A percentile compares a stretch with the other conserved stretches of the same genome.
Conservation (phyloP, 2,329 filamentous ascomycete species). For the Botryotinia narcissicola region DNA sequence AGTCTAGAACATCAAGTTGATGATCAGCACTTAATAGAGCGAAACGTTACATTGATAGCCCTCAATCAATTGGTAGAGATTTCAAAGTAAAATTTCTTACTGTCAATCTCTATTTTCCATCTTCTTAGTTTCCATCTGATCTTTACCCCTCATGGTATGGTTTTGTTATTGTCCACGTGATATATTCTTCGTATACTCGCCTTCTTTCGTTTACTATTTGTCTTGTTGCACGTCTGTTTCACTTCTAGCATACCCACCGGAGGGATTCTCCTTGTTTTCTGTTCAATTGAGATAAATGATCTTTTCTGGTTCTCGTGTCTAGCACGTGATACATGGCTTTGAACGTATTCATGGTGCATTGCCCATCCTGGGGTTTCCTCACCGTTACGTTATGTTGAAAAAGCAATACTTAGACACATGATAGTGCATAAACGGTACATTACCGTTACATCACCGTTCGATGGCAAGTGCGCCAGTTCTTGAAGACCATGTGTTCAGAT, state of each 20-base stretch:
- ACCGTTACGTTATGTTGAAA: background rate
- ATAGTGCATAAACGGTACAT: background rate
- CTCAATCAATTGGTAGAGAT: background rate
- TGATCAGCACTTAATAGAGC: background rate
- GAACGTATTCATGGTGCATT: background rate
- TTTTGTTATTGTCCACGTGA: background rate
- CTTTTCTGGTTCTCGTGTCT: background rate
- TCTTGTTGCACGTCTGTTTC: slow-evolving; percentile 1
- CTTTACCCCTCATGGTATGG: background rate
- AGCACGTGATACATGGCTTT: background rate
- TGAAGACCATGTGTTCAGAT: background rate
- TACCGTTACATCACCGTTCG: too few species aligned
- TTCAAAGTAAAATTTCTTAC: background rate
- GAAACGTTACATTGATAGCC: background rate
- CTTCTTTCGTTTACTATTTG: background rate
- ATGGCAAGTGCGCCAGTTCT: background rate
- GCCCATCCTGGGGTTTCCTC: background rate
- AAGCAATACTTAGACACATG: background rate
- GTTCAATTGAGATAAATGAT: fast-evolving
- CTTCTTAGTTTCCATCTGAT: background rate
- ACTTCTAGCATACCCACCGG: background rate
- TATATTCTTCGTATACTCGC: background rate
- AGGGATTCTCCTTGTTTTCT: background rate
- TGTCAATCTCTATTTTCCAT: background rate
- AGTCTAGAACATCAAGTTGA: background rate